A percentile compares a stretch with the other conserved stretches of the same genome.
phyloP scores from a whole-genome alignment of 352 stramenopile species.

The Phytophthora idaei region DNA sequence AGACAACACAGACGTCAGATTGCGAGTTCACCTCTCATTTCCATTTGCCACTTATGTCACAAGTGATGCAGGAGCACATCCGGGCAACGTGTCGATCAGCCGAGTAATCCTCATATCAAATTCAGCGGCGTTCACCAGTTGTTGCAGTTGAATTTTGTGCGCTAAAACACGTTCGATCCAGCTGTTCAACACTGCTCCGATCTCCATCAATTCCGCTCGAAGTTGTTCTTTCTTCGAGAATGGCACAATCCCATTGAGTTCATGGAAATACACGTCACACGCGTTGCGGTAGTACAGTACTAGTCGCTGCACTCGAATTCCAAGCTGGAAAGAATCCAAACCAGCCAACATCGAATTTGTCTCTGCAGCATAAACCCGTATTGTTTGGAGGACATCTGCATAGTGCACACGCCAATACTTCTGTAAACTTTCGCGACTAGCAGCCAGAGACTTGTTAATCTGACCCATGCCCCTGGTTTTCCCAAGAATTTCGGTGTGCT shows the following conservation, averaged over 20 bases:
- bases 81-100: neutral
- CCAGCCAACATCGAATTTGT: neutral
- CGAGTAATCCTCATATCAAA: conserved; percentile 9
- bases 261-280: neutral
- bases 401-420: neutral
- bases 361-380: neutral
- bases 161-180: neutral
- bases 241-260: conserved; percentile 2
- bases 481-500: neutral
- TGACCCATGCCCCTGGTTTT: neutral
- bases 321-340: neutral
- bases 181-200: neutral
- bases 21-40: too few relatives aligned
- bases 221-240: conserved; percentile 3
- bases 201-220: neutral
- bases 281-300: conserved; percentile 11
- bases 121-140: neutral
- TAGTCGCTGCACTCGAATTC: neutral
- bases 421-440: neutral
- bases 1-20: neutral
- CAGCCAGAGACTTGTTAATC: neutral
- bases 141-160: neutral
- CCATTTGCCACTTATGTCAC: neutral
- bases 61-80: neutral
- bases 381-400: neutral